Evolutionary conservation across 2,329 filamentous ascomycete genomes (phyloP), one percentile per base, ranked within the genome.

Genomic region (Claviceps purpurea): DNA sequence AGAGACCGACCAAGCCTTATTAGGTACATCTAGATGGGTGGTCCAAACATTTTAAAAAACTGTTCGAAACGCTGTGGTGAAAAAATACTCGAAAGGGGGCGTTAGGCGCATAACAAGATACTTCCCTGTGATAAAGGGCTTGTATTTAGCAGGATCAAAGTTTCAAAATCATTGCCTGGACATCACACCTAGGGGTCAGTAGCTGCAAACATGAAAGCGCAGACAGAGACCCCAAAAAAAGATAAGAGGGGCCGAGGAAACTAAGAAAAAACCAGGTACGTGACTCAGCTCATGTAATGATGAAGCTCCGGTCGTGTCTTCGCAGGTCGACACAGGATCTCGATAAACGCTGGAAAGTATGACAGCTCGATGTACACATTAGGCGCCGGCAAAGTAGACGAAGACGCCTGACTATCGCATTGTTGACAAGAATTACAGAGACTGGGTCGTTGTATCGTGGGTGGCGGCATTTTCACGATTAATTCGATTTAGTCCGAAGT

Each of bases 401-500:
- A 24, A 24, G 44, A 47, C 38, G 41, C 11, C 49, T 46, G 30
- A 30, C 41, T 2, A 39, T 37, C 46, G 50, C 22, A 57, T 58
- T 56, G 57, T 55, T 53, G 57, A 60, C 54, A 60, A 55, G 52
- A 55, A 64, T 67, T 63, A 67, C 65, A 64, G 60, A 59, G 58
- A 57, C 53, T 61, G 55, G 56, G 38, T 59, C 39, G 56, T 55
- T 55, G 57, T 54, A 57, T 64, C 59, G 59, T 56, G 58, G 56
- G 54, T 52, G 55, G 60, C 59, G 61, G 59, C 57, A 63, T 57
- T 60, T 61, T 67, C 65, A 67, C 63, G 60, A 56, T 59, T 55
- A 57, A 54, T 64, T 56, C 62, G 60, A 56, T 54, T 61, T 58
- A 64, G 49, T 56, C 55, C 48, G 51, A 55, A 40, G 40, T 40